Percentiles rank a stretch among this genome's conserved stretches.
phyloP scores from a whole-genome alignment of 495 filamentous ascomycete genomes.

The Penicillium fimorum region DNA sequence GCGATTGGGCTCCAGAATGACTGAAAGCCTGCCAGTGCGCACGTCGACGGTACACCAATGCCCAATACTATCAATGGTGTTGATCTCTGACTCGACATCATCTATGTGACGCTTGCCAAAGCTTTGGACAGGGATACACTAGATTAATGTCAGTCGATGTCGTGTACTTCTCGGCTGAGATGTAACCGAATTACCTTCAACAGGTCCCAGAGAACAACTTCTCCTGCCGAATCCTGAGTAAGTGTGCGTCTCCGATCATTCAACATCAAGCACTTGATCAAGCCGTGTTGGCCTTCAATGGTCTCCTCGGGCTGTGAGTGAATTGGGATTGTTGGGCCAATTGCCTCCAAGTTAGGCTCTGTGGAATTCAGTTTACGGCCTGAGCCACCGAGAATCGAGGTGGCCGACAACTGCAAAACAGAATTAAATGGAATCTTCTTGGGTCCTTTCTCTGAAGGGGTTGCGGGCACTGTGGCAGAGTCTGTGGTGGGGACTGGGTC shows the following conservation, averaged over 20 bases:
- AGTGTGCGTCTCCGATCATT: slow-evolving; percentile 88
- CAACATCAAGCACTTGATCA: slow-evolving; percentile 89
- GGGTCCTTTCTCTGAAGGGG: slow-evolving; percentile 27
- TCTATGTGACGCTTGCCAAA: slow-evolving; percentile 94
- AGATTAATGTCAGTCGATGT: slow-evolving; percentile 14
- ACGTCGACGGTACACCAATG: slow-evolving; percentile 97
- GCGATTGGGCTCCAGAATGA: slow-evolving; percentile 88
- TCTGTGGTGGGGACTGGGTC: slow-evolving; percentile 49
- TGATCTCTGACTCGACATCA: slow-evolving; percentile 83
- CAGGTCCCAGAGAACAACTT: slow-evolving; percentile 95
- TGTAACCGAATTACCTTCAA: slow-evolving; percentile 57
- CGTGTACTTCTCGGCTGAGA: background rate
- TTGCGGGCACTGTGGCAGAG: slow-evolving; percentile 17
- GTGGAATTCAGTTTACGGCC: slow-evolving; percentile 52
- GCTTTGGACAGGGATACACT: slow-evolving; percentile 81
- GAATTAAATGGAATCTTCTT: slow-evolving; percentile 74
- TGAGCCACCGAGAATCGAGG: slow-evolving; percentile 62
- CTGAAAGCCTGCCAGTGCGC: slow-evolving; percentile 83
- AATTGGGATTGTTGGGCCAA: slow-evolving; percentile 60
- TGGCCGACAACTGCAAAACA: slow-evolving; percentile 77
- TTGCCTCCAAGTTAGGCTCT: slow-evolving; percentile 58
- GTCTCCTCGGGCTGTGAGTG: slow-evolving; percentile 77
- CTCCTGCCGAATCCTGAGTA: slow-evolving; percentile 91
- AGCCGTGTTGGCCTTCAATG: slow-evolving; percentile 90
- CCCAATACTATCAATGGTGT: slow-evolving; percentile 82